Evolutionary conservation across 306 rosid species (phyloP).

Genomic region (Aeschynomene evenia): DNA sequence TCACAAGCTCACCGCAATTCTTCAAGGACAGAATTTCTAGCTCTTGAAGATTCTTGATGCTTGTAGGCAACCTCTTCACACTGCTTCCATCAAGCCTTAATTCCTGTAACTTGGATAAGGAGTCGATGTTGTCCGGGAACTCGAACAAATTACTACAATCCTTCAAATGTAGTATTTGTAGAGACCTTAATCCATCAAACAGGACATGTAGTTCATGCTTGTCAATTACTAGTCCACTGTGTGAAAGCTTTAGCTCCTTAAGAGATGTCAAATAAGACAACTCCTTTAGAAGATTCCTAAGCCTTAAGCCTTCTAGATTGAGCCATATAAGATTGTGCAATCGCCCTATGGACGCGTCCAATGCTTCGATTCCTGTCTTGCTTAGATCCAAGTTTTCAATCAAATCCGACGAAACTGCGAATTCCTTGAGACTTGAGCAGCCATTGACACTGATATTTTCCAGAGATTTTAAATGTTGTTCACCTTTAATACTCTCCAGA

Average conservation of each 20-base stretch:
- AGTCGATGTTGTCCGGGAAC: neutral
- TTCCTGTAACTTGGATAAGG: neutral
- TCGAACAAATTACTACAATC: neutral
- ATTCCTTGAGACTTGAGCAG: neutral
- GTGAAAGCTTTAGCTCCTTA: neutral
- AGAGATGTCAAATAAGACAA: neutral
- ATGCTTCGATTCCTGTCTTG: neutral
- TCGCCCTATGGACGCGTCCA: neutral
- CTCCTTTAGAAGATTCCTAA: neutral
- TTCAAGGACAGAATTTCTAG: neutral
- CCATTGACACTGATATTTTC: accelerated
- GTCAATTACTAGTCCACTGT: neutral
- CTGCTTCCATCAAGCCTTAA: neutral
- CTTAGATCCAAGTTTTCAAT: neutral
- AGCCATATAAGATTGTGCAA: neutral
- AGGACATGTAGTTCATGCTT: neutral
- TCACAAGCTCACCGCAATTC: neutral
- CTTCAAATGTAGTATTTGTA: neutral
- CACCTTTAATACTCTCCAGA: neutral
- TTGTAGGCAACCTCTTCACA: conserved; percentile 4
- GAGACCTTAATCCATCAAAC: neutral
- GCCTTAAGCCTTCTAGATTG: neutral
- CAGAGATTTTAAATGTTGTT: neutral
- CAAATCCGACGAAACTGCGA: neutral
- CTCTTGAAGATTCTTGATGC: neutral